Percentiles rank a stretch among this genome's conserved stretches.
phyloP scores from a whole-genome alignment of 441 rosid genomes.

The Capsella rubella region DNA sequence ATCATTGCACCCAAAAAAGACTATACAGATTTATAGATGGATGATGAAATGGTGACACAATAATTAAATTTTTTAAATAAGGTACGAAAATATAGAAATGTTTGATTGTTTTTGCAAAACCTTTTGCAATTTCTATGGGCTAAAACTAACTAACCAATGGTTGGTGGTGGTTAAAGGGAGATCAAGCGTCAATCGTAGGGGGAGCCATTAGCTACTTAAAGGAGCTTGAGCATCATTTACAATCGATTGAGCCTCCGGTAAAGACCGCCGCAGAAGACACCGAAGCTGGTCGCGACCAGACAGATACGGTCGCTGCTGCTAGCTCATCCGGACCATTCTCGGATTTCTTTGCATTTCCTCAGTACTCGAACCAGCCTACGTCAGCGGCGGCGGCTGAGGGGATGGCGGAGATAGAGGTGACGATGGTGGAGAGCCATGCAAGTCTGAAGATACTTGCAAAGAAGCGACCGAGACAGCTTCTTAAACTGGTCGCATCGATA shows the following conservation, averaged over 20 bases:
- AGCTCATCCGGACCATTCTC: conserved; percentile 50
- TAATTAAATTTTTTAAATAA: neutral
- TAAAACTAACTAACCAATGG: conserved; percentile 9
- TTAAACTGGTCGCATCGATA: conserved; percentile 57
- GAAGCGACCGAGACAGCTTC: conserved; percentile 65
- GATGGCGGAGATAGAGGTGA: conserved; percentile 71
- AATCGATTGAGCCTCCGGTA: conserved; percentile 61
- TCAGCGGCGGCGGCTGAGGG: conserved; percentile 60
- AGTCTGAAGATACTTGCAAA: conserved; percentile 61
- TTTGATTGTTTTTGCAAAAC: conserved; percentile 33
- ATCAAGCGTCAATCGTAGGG: conserved; percentile 76
- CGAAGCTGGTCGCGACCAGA: conserved; percentile 8
- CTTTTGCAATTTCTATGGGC: conserved; percentile 36
- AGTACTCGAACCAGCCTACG: conserved; percentile 52
- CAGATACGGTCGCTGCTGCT: neutral
- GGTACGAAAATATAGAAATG: conserved; percentile 12
- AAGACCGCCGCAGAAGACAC: conserved; percentile 46
- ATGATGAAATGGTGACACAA: conserved; percentile 29
- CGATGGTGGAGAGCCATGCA: conserved; percentile 74
- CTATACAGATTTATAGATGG: conserved; percentile 9
- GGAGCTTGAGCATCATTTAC: conserved; percentile 67
- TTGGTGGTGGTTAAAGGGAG: conserved; percentile 56
- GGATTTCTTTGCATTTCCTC: conserved; percentile 69
- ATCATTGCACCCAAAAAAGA: conserved; percentile 40
- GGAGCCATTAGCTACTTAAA: conserved; percentile 73